Conservation (phyloP, 2,329 filamentous ascomycete species). For the Colletotrichum sp. region DNA sequence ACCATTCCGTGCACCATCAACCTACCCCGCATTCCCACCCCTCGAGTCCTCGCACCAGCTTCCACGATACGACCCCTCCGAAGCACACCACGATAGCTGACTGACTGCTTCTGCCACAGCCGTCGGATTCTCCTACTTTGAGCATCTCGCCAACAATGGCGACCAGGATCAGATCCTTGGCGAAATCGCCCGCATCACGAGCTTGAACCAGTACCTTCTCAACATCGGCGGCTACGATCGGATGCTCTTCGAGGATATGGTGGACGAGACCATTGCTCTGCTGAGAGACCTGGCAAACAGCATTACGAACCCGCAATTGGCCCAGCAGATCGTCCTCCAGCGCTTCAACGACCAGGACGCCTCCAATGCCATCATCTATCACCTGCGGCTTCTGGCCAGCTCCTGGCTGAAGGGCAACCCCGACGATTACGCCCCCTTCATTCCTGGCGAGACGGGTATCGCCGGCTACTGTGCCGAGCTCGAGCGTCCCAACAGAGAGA, state of each 20-base stretch:
- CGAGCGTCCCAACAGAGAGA: conserved; percentile 79
- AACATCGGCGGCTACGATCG: conserved; percentile 73
- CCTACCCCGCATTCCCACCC: conserved; percentile 20
- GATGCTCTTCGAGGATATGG: conserved; percentile 82
- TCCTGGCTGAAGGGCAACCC: conserved; percentile 82
- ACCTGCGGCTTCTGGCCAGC: conserved; percentile 80
- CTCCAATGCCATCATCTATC: conserved; percentile 83
- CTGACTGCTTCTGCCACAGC: conserved; percentile 57
- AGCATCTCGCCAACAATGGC: conserved; percentile 75
- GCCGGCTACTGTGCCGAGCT: conserved; percentile 75
- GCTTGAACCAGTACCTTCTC: conserved; percentile 73
- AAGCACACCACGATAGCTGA: neutral
- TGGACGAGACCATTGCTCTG: conserved; percentile 74
- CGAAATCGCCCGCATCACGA: conserved; percentile 75
- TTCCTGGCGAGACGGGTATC: conserved; percentile 63
- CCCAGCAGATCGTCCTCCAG: conserved; percentile 59
- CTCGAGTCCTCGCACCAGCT: neutral
- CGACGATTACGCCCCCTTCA: conserved; percentile 73
- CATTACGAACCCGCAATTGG: conserved; percentile 64
- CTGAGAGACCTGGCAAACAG: conserved; percentile 66
- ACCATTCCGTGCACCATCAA: neutral
- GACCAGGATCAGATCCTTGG: conserved; percentile 69
- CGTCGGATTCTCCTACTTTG: conserved; percentile 92
- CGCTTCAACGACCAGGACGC: conserved; percentile 75
- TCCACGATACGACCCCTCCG: neutral